Evolutionary conservation across 2,329 filamentous ascomycete species (phyloP), one percentile per base, ranked within the genome.

Genomic region (Talaromyces sp.): DNA sequence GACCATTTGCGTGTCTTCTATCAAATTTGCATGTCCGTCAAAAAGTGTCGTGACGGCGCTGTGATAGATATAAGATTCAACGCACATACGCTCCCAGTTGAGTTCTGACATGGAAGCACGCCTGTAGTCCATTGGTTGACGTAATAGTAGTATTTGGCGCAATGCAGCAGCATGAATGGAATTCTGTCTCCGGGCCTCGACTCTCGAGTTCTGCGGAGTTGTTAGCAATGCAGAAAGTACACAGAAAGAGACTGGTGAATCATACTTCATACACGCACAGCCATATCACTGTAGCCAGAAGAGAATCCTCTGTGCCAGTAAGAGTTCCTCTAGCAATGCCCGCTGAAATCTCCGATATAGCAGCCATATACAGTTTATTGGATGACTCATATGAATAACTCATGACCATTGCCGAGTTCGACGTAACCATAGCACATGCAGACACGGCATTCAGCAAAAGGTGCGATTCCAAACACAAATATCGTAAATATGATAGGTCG

Each of bases 31-130:
- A 11, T 42, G 46, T 11, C 37, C 21, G 23, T 63, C 61, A 7
- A 63, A 63, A 14, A 63, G 50, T 35, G 61, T 63, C 21, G 56
- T 63, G n/a, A 59, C 61, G 18, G 61, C 61, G 31, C 56, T 63
- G 33, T 63, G 61, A 35, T 63, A 63, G 12, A 63, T 63, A 39
- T 63, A 63, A 12, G 61, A 58, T 33, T 63, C 61, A 3, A 63
- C 61, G 54, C 61, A 63, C 61, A 59, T 63, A n/a, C 61, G 55
- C 40, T 63, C 61, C 61, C 61, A 63, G 31, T 59, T 35, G 4
- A 63, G 37, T 46, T 59, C 55, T 37, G 61, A 58, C 6, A 46
- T 55, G 5, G 61, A 58, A 8, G 37, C 16, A 25, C 25, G 44
- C 6, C 12, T 40, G 37, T n/a, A n/a, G 28, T 63, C n/a, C 55